These are phyloP conservation scores for Pichia manshurica DNA, from an alignment of 805 yeast species.

Conservation along the genomic window DNA sequence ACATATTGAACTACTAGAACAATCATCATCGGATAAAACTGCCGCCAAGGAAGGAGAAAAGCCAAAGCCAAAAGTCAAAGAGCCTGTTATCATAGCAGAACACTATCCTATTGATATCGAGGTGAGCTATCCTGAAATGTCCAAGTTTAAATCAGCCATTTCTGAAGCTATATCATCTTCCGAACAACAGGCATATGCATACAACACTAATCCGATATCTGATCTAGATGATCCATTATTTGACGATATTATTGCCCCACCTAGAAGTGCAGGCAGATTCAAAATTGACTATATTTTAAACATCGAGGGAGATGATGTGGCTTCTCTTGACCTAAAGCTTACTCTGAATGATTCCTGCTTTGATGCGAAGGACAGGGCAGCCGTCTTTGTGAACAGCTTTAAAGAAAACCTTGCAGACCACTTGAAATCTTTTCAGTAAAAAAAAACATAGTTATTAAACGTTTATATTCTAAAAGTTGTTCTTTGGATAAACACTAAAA, in stretches of 20 bases:
- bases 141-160: constrained; percentile 28
- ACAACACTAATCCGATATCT: constrained; percentile 32
- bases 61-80: constrained; percentile 31
- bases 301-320: constrained; percentile 17
- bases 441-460: neutral
- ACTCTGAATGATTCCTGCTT: constrained; percentile 35
- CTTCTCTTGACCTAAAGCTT: constrained; percentile 33
- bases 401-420: constrained; percentile 12
- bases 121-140: constrained; percentile 6
- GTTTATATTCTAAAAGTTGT: neutral
- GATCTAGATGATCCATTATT: constrained; percentile 54
- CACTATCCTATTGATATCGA: constrained; percentile 7
- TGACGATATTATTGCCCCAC: constrained; percentile 50
- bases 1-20: constrained; percentile 45
- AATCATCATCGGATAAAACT: constrained; percentile 9
- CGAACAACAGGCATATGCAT: constrained; percentile 37
- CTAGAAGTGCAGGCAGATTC: constrained; percentile 40
- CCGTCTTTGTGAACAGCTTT: constrained; percentile 24
- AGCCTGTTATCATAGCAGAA: constrained; percentile 16
- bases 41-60: constrained; percentile 13
- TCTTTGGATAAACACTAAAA: too few relatives aligned
- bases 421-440: neutral
- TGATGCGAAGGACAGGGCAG: constrained; percentile 44
- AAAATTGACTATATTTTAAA: constrained; percentile 27
- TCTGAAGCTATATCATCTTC: constrained; percentile 42